A percentile compares a stretch with the other conserved stretches of the same genome.
Conservation (phyloP, 768 basidiomycete species). For the Postia placenta region DNA sequence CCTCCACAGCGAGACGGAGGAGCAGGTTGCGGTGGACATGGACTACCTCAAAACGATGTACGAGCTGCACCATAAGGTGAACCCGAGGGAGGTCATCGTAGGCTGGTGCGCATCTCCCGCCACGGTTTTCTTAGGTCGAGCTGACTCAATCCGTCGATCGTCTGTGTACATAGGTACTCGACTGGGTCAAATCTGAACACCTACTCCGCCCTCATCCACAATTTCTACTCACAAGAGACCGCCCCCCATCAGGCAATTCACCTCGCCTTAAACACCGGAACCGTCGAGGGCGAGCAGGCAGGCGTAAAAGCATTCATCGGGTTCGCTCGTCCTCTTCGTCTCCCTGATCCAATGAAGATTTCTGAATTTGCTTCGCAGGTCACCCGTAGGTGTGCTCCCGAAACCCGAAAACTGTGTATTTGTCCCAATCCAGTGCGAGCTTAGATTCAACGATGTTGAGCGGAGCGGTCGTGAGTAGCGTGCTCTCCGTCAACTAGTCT, state of each 20-base stretch:
- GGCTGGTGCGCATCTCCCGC: conserved; percentile 74
- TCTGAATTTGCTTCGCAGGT: conserved; percentile 35
- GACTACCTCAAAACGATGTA: conserved; percentile 93
- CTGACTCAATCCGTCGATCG: neutral
- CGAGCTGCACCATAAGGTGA: conserved; percentile 81
- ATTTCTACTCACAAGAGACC: conserved; percentile 94
- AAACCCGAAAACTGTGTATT: conserved; percentile 96
- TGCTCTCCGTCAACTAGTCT: neutral
- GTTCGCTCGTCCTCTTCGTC: conserved; percentile 32
- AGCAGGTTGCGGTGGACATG: conserved; percentile 95
- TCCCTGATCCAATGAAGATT: neutral
- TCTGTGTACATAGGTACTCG: conserved; percentile 63
- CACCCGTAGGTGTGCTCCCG: conserved; percentile 81
- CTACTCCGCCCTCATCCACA: conserved; percentile 95
- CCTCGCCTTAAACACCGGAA: conserved; percentile 83
- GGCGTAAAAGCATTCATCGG: conserved; percentile 87
- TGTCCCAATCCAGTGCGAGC: conserved; percentile 82
- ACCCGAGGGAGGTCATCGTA: conserved; percentile 84
- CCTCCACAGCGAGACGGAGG: conserved; percentile 84
- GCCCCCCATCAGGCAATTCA: conserved; percentile 86
- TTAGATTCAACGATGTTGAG: conserved; percentile 80
- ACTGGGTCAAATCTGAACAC: conserved; percentile 89
- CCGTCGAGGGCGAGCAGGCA: conserved; percentile 52
- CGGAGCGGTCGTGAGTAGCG: conserved; percentile 70
- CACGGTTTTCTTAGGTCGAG: too few species aligned